Conservation (phyloP, 202 grass and related monocot genomes). For the Eragrostis tef region DNA sequence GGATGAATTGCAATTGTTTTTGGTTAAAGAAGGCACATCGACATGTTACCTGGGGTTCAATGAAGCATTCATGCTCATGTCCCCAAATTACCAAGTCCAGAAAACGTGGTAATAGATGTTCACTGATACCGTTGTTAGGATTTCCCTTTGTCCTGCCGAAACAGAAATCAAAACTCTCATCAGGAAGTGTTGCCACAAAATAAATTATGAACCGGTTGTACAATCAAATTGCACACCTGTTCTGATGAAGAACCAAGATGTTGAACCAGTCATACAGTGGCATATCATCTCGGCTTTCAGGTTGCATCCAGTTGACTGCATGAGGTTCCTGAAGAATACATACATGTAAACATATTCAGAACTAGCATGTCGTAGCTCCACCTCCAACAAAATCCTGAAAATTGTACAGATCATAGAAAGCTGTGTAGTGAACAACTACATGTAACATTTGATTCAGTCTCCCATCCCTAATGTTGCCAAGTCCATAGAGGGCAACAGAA, state of each 20-base stretch:
- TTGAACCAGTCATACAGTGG: slow-evolving; percentile 58
- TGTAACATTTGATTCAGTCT: slow-evolving; percentile 65
- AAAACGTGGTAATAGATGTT: slow-evolving; percentile 58
- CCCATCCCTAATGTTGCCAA: slow-evolving; percentile 60
- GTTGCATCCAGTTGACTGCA: slow-evolving; percentile 55
- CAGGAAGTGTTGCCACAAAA: neutral
- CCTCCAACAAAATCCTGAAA: neutral
- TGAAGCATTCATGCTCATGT: slow-evolving; percentile 70
- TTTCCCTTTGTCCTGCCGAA: slow-evolving; percentile 47
- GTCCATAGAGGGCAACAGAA: slow-evolving; percentile 61
- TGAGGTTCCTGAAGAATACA: slow-evolving; percentile 57
- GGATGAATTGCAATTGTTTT: neutral
- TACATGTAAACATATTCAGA: slow-evolving; percentile 2
- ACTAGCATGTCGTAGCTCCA: neutral
- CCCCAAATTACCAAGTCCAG: slow-evolving; percentile 71
- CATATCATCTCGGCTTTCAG: slow-evolving; percentile 46
- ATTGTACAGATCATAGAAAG: neutral
- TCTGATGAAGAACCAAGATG: slow-evolving; percentile 72
- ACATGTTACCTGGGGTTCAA: slow-evolving; percentile 60
- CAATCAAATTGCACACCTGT: slow-evolving; percentile 41
- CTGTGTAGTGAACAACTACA: slow-evolving; percentile 33
- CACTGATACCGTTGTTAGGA: slow-evolving; percentile 50
- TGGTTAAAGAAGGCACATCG: neutral
- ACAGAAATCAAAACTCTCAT: neutral
- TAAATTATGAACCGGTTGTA: neutral